phyloP scores from a whole-genome alignment of 2,329 filamentous ascomycete genomes.

The Fusarium burgessii region DNA sequence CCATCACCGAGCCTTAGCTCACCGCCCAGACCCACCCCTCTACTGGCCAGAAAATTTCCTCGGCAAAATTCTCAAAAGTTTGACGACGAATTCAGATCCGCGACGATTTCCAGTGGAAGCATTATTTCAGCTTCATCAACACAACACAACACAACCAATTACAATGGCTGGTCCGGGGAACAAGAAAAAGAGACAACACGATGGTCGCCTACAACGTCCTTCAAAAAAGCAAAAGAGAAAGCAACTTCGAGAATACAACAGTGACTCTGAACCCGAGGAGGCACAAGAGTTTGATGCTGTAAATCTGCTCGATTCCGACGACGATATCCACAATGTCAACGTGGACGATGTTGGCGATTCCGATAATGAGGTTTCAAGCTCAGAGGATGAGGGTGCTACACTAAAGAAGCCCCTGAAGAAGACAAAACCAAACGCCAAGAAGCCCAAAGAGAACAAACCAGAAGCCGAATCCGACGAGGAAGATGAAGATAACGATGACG shows the following conservation, averaged over 20 bases:
- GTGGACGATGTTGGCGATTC: slow-evolving; percentile 62
- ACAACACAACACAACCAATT: slow-evolving; percentile 25
- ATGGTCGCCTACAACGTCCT: slow-evolving; percentile 54
- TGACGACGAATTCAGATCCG: slow-evolving; percentile 33
- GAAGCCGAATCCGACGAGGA: slow-evolving; percentile 41
- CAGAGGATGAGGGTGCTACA: slow-evolving; percentile 51
- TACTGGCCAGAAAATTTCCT: slow-evolving; percentile 45
- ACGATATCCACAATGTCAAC: slow-evolving; percentile 65
- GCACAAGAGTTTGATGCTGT: slow-evolving; percentile 62
- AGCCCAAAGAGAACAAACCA: slow-evolving; percentile 40
- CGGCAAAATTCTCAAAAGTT: slow-evolving; percentile 48
- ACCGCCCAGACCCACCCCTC: slow-evolving; percentile 44
- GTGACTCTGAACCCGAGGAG: slow-evolving; percentile 62
- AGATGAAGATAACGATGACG: slow-evolving; percentile 39
- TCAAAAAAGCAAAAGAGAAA: slow-evolving; percentile 66
- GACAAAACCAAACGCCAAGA: slow-evolving; percentile 45
- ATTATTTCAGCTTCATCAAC: slow-evolving; percentile 21
- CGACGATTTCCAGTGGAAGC: slow-evolving; percentile 23
- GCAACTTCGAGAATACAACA: slow-evolving; percentile 62
- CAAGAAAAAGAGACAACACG: slow-evolving; percentile 53
- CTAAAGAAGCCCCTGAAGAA: slow-evolving; percentile 49
- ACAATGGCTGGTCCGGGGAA: slow-evolving; percentile 51
- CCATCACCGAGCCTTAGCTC: slow-evolving; percentile 34
- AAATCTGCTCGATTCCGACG: slow-evolving; percentile 68
- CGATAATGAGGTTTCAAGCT: slow-evolving; percentile 53